A percentile compares a stretch with the other conserved stretches of the same genome.
Evolutionary conservation across 805 yeast species (phyloP).

Genomic region (Kazachstania martiniae): DNA sequence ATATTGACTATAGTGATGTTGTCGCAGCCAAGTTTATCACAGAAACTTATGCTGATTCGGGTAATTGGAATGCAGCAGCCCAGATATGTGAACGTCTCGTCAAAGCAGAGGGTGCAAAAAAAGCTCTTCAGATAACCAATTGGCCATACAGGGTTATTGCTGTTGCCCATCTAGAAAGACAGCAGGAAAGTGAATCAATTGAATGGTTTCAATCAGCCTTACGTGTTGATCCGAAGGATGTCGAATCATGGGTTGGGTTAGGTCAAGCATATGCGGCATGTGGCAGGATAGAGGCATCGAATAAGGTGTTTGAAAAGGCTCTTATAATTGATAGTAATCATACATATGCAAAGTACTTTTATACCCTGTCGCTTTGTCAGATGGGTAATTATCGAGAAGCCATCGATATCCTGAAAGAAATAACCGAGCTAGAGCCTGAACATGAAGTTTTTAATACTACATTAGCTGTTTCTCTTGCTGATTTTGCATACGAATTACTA

Average conservation of each 20-base stretch:
- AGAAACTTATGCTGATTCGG: slow-evolving; percentile 48
- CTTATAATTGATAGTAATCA: slow-evolving; percentile 40
- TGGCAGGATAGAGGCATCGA: slow-evolving; percentile 81
- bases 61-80: slow-evolving; percentile 82
- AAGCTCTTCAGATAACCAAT: slow-evolving; percentile 35
- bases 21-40: slow-evolving; percentile 66
- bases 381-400: slow-evolving; percentile 61
- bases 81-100: slow-evolving; percentile 58
- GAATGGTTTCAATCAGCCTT: slow-evolving; percentile 84
- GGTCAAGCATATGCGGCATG: slow-evolving; percentile 89
- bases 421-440: slow-evolving; percentile 35
- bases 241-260: slow-evolving; percentile 85
- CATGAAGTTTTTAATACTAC: slow-evolving; percentile 43
- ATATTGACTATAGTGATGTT: slow-evolving; percentile 66
- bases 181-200: slow-evolving; percentile 68
- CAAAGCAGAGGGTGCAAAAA: slow-evolving; percentile 48
- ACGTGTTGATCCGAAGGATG: slow-evolving; percentile 53
- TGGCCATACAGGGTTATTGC: slow-evolving; percentile 94
- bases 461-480: slow-evolving; percentile 45
- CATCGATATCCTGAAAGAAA: slow-evolving; percentile 33
- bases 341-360: slow-evolving; percentile 55
- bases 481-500: slow-evolving; percentile 42
- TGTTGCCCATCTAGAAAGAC: slow-evolving; percentile 57
- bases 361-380: slow-evolving; percentile 54
- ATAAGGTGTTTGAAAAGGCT: slow-evolving; percentile 68